Evolutionary conservation across 345 rosid species (phyloP).

Genomic region (Eucalyptus victrix): DNA sequence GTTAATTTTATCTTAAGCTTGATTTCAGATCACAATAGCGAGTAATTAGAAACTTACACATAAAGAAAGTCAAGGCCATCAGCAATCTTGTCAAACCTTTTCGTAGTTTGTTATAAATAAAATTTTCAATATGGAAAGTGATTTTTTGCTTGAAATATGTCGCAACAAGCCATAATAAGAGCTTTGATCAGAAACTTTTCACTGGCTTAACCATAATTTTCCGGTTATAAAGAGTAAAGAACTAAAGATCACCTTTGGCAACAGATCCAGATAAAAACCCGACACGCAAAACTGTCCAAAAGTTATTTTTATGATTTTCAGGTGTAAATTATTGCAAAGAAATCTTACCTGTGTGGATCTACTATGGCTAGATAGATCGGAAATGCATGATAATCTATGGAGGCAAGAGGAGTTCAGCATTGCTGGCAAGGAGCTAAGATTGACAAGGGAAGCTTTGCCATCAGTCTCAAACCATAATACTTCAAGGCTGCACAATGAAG

Average conservation of each 20-base stretch:
- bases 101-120: background rate
- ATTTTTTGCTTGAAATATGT: background rate
- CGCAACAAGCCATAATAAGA: background rate
- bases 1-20: background rate
- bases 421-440: slow-evolving; percentile 80
- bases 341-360: slow-evolving; percentile 31
- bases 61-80: background rate
- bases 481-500: slow-evolving; percentile 43
- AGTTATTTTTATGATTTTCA: background rate
- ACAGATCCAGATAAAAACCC: background rate
- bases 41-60: background rate
- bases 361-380: slow-evolving; percentile 33
- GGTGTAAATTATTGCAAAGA: background rate
- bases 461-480: slow-evolving; percentile 59
- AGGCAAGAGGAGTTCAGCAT: slow-evolving; percentile 78
- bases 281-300: background rate
- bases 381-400: slow-evolving; percentile 39
- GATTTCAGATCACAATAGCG: background rate
- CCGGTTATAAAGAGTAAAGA: background rate
- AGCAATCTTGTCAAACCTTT: background rate
- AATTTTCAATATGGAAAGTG: background rate
- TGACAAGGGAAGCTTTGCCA: slow-evolving; percentile 46
- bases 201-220: background rate
- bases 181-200: background rate
- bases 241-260: background rate